Evolutionary conservation across 2,329 filamentous ascomycete genomes (phyloP), one percentile per base, ranked within the genome.

Genomic region (Paracamarosporium sp.): DNA sequence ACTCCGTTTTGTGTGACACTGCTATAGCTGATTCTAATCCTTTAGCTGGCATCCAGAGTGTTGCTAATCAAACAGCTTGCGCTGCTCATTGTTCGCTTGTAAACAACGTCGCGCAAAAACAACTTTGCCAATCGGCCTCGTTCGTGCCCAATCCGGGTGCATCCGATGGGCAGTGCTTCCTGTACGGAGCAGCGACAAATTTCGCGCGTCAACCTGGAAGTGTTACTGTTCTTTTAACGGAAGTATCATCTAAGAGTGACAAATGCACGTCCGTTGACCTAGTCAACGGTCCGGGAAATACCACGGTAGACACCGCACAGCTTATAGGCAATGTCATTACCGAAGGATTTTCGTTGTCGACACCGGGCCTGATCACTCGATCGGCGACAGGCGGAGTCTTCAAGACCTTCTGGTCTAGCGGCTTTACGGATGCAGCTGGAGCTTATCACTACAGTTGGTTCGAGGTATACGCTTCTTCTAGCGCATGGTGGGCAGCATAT

Each of bases 61-160:
- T 67, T 2, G 60, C 68, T 1, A 61, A 62, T 45, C 56, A 62
- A 20, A 70, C 68, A 8, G 61, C 65, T 4, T 74, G 71, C 50
- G 63, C 68, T 50, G 66, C 61, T 11, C 64, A 69, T 56, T 75
- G 72, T 46, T 72, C 72, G 8, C 57, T 67, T 17, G 30, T 71
- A 12, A 72, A 75, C 35, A 59, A 68, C 17, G 53, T 52, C 13
- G 60, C 62, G 17, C 60, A 61, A 20, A 56, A 63, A n/a, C 61
- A 65, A 20, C 56, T 63, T 4, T 74, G 72, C 46, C 53, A 66
- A 43, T 62, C 58, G 31, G 65, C 67, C 6, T 60, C 62, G 1
- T 75, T 71, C 51, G 60, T 59, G 11, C 57, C 66, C 13, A 58
- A 60, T 17, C 60, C 62, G 13, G 65, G 65, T 28, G 56, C 60